Conservation (phyloP, 345 rosid species). For the Trapa bicornis region DNA sequence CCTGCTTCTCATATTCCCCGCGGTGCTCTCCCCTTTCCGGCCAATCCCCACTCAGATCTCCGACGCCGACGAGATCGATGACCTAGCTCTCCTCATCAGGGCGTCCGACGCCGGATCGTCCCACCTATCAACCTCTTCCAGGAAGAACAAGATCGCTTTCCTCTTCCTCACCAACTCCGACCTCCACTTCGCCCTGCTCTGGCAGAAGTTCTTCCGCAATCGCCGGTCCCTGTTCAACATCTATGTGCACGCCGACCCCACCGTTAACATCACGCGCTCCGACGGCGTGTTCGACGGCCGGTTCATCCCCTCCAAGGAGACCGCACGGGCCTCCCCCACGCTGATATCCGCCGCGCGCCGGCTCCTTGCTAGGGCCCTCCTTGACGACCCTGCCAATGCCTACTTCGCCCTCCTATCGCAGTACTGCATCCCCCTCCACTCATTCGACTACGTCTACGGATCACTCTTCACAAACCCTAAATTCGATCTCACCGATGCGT, state of each 20-base stretch:
- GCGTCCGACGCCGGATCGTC: constrained; percentile 41
- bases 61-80: constrained; percentile 58
- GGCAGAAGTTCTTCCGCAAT: constrained; percentile 53
- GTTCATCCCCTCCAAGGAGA: constrained; percentile 52
- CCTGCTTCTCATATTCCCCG: constrained; percentile 41
- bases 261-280: constrained; percentile 41
- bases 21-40: constrained; percentile 36
- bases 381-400: constrained; percentile 81
- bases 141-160: constrained; percentile 70
- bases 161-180: constrained; percentile 87
- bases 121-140: constrained; percentile 45
- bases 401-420: constrained; percentile 81
- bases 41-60: constrained; percentile 50
- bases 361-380: constrained; percentile 68
- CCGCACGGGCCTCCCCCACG: constrained; percentile 79
- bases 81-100: constrained; percentile 50
- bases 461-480: constrained; percentile 38
- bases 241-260: constrained; percentile 85
- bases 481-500: constrained; percentile 40
- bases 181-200: constrained; percentile 69
- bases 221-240: constrained; percentile 45
- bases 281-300: constrained; percentile 29
- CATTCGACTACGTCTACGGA: constrained; percentile 52
- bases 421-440: constrained; percentile 73
- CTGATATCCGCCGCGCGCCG: constrained; percentile 87